Evolutionary conservation across 805 yeast species (phyloP).

Genomic region (Grigorovia yakushimaensis): DNA sequence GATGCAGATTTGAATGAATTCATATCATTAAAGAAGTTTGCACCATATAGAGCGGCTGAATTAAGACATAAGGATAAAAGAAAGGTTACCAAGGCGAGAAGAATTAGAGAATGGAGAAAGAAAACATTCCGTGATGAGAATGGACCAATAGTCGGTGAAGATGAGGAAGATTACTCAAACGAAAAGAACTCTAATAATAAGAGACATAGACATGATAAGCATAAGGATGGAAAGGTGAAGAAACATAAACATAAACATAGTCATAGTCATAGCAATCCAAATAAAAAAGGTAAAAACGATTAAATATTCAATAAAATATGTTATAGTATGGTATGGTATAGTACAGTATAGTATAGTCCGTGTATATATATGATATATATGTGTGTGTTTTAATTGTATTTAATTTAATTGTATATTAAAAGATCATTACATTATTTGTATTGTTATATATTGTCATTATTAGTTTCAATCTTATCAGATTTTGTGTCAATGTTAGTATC

Average conservation of each 20-base stretch:
- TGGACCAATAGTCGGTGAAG: constrained; percentile 28
- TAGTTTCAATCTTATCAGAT: background rate
- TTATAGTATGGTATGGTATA: no score
- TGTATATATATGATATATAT: no score
- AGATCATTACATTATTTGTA: background rate
- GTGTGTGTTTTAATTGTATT: no score
- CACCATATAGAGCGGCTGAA: constrained; percentile 80
- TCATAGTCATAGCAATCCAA: background rate
- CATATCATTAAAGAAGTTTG: constrained; percentile 84
- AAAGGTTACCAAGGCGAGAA: constrained; percentile 71
- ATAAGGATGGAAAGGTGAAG: background rate
- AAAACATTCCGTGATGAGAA: constrained; percentile 60
- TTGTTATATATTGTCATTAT: background rate
- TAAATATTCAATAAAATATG: background rate
- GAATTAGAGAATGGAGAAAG: constrained; percentile 84
- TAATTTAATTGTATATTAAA: background rate
- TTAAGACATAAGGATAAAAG: constrained; percentile 66
- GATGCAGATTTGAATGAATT: constrained; percentile 76
- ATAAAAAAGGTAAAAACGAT: background rate
- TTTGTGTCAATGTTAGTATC: background rate
- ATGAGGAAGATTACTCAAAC: constrained; percentile 6
- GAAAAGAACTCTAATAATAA: constrained; percentile 3
- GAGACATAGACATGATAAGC: constrained; percentile 1
- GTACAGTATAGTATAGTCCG: no score
- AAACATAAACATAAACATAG: background rate